These are phyloP conservation scores for Chalaropsis ovoidea DNA, from an alignment of 2,329 filamentous ascomycete species.

Conservation along the genomic window DNA sequence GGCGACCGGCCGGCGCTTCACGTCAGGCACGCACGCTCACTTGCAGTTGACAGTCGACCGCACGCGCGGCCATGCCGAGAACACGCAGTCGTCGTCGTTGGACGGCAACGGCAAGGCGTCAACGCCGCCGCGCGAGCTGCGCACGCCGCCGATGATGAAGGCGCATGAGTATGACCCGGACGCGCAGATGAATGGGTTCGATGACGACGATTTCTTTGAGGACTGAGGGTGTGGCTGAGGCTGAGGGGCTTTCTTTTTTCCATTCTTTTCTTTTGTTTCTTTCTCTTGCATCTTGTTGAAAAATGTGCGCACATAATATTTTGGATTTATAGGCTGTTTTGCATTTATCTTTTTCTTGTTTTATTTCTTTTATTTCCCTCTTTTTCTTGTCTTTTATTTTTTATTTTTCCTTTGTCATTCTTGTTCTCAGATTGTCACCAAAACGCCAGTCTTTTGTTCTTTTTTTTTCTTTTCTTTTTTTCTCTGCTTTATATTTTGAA, in stretches of 20 bases:
- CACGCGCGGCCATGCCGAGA: conserved; percentile 28
- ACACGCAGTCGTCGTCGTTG: neutral
- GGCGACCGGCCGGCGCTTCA: conserved; percentile 48
- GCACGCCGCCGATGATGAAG: conserved; percentile 54
- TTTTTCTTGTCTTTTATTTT: no score
- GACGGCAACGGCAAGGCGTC: conserved; percentile 24
- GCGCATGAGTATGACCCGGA: conserved; percentile 51
- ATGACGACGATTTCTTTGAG: conserved; percentile 50
- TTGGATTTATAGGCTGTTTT: no score
- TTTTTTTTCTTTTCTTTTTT: no score
- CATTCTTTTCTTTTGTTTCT: neutral
- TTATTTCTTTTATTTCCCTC: no score
- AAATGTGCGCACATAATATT: no score
- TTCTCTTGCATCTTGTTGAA: neutral
- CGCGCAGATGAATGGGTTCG: conserved; percentile 49
- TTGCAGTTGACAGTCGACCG: conserved; percentile 28
- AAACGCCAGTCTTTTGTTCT: no score
- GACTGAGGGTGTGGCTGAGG: conserved; percentile 35
- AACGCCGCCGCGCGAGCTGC: conserved; percentile 35
- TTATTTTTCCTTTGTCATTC: no score
- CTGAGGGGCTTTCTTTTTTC: neutral
- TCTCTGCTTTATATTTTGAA: no score
- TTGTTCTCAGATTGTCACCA: no score
- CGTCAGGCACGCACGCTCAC: conserved; percentile 31
- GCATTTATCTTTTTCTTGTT: no score